Evolutionary conservation across 306 rosid genomes (phyloP).

Genomic region (Pterocarpus macrocarpus): DNA sequence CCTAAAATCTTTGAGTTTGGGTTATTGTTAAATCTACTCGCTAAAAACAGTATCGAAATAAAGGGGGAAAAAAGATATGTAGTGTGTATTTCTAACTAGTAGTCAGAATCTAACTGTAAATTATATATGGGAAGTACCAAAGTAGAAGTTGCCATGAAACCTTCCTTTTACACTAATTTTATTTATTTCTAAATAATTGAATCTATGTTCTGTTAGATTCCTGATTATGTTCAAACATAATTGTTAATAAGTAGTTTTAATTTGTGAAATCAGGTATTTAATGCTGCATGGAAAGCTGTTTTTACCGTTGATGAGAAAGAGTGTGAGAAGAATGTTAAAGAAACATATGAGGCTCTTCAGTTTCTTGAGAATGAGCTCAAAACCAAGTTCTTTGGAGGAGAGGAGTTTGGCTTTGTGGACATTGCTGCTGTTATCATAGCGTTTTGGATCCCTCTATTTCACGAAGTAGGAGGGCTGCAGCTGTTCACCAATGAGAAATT

Average conservation of each 20-base stretch:
- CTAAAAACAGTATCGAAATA: no score
- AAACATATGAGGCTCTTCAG: slow-evolving; percentile 44
- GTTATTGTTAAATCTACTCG: no score
- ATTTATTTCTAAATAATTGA: neutral
- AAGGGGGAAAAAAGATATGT: neutral
- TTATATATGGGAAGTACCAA: neutral
- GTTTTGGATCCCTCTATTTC: slow-evolving; percentile 46
- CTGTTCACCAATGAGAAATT: slow-evolving; percentile 50
- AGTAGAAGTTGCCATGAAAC: no score
- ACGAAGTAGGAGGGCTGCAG: slow-evolving; percentile 51
- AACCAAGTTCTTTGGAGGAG: slow-evolving; percentile 70
- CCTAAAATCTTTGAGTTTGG: no score
- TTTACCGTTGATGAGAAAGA: slow-evolving; percentile 29
- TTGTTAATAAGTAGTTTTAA: neutral
- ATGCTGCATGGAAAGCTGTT: slow-evolving; percentile 41
- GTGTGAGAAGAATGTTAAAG: slow-evolving; percentile 51
- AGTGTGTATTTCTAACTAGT: no score
- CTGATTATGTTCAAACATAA: neutral
- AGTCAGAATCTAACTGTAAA: neutral
- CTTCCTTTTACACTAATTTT: no score
- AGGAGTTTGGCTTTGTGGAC: slow-evolving; percentile 59
- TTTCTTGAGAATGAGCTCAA: slow-evolving; percentile 64
- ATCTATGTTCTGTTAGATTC: neutral
- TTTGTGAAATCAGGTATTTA: slow-evolving; percentile 32
- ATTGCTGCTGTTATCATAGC: slow-evolving; percentile 58